phyloP scores from a whole-genome alignment of 768 basidiomycete species.

The Tremella fuciformis region DNA sequence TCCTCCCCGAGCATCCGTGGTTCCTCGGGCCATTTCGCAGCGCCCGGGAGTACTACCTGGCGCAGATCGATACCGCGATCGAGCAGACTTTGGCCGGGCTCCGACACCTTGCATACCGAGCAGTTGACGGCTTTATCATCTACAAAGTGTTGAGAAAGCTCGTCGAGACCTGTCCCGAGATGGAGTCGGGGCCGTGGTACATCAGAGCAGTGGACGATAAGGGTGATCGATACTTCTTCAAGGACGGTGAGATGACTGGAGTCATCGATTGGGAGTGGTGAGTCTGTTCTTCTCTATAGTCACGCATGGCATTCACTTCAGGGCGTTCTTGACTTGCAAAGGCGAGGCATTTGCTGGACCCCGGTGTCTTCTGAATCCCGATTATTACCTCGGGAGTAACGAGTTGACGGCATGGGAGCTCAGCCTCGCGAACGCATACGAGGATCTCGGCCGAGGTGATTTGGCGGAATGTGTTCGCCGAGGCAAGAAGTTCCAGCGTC shows the following conservation, averaged over 20 bases:
- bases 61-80: slow-evolving; percentile 1
- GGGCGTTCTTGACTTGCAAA: slow-evolving; percentile 8
- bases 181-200: slow-evolving; percentile 17
- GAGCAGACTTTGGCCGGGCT: neutral
- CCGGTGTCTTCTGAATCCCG: neutral
- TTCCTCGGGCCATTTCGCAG: slow-evolving; percentile 13
- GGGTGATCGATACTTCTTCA: slow-evolving; percentile 43
- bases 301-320: no score
- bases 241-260: slow-evolving; percentile 32
- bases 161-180: slow-evolving; percentile 11
- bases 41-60: neutral
- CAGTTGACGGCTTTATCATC: slow-evolving; percentile 1
- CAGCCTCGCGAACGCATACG: neutral
- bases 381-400: neutral
- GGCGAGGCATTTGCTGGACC: slow-evolving; percentile 13
- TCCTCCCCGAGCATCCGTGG: neutral
- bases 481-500: neutral
- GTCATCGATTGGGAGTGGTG: slow-evolving; percentile 52
- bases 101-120: neutral
- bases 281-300: no score
- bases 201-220: slow-evolving; percentile 37
- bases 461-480: neutral
- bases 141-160: slow-evolving; percentile 8
- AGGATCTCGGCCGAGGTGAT: neutral
- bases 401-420: neutral